Base-by-base conservation (phyloP, 2,329 filamentous ascomycete species). In the Thelonectria discophora region DNA sequence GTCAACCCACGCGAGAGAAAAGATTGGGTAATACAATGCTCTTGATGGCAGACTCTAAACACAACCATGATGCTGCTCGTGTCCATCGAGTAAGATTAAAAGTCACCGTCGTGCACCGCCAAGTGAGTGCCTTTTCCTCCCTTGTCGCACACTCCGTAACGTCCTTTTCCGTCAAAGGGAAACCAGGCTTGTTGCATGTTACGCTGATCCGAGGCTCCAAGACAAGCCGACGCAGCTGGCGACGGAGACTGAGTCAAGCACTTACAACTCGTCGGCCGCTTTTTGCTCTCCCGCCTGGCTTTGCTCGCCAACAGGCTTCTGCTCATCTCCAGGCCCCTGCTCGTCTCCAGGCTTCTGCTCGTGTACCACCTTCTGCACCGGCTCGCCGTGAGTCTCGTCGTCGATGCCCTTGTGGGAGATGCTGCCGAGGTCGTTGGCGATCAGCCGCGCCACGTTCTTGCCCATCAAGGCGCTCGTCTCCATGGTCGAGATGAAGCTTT, bases 401-500 rank as follows among this genome's bases (percentile, higher is more conserved):
- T 63, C 50, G 3, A 43, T 45, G 11, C 63, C 62, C 12, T 59
- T 67, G 5, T 58, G 66, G 32, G 61, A 60, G 24, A 69, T 65
- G 49, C 73, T 70, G 64, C 76, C 65, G 75, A 71, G 87, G 53
- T 86, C 85, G 70, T 94, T 86, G 0, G 88, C 82, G 47, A 94
- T 81, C 55, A 95, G 78, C 65, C 82, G 84, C 9, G 92, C 92
- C 18, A 95, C 88, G 73, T 95, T 95, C 84, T 86, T 92, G 1
- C 95, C 95, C 88, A 95, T 95, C 68, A 98, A 77, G 1, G 92
- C 91, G 75, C 89, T 97, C 7, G 95, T 97, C 81, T 99, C 95
- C 95, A 99, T 98, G 0, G 93, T 97, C 10, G 91, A 95, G 68
- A 98, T 96, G 75, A 99, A 97, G 68, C 90, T 90, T 78, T 98